Evolutionary conservation across 2,329 filamentous ascomycete species (phyloP).

Genomic region (Colletotrichum sp.): DNA sequence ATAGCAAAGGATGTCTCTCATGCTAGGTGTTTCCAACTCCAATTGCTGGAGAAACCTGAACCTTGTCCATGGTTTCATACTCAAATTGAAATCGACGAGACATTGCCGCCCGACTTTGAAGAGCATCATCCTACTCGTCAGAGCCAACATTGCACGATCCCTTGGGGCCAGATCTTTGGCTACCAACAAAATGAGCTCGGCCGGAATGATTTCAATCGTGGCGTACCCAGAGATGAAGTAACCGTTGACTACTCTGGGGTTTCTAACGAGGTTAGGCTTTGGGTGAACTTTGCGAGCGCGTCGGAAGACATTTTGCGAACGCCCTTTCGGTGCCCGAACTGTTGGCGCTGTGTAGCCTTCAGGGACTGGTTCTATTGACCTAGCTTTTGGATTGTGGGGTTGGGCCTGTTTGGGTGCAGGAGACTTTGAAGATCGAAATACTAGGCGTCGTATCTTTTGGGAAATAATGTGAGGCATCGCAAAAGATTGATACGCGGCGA

Average conservation of each 20-base stretch:
- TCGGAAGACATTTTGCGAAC: neutral
- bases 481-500: accelerated
- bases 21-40: accelerated
- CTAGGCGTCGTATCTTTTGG: neutral
- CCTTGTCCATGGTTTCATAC: too few relatives aligned
- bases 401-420: neutral
- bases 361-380: neutral
- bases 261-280: neutral
- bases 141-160: accelerated
- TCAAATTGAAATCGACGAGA: too few relatives aligned
- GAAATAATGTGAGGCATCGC: neutral
- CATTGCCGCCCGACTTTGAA: accelerated
- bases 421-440: neutral
- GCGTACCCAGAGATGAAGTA: neutral
- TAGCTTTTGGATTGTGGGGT: neutral
- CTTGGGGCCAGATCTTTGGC: accelerated
- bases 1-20: accelerated
- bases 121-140: neutral
- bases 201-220: neutral
- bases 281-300: neutral
- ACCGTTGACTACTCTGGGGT: neutral
- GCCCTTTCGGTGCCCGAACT: neutral
- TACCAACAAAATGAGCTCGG: accelerated
- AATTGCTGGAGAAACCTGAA: neutral
- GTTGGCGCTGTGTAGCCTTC: neutral